These are phyloP conservation scores for Arabis hirsuta DNA, from an alignment of 345 rosid species.

Conservation along the genomic window DNA sequence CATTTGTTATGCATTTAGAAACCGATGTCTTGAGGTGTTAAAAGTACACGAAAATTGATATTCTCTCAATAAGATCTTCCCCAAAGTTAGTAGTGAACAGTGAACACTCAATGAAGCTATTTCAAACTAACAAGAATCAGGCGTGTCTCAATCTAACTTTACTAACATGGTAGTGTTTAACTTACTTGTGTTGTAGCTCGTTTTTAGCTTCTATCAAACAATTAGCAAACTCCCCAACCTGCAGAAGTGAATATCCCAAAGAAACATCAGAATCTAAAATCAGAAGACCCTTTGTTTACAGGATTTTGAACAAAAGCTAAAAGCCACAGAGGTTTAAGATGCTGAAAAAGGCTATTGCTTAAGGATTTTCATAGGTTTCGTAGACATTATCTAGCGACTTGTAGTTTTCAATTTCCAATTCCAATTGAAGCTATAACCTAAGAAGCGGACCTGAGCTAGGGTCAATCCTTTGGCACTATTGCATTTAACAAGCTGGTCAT, in stretches of 20 bases:
- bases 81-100: not conserved
- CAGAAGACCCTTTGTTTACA: no score
- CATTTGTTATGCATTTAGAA: conserved; percentile 4
- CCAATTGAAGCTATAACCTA: not conserved
- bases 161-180: conserved; percentile 6
- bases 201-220: conserved; percentile 77
- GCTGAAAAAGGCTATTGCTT: no score
- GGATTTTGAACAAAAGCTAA: no score
- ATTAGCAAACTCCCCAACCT: conserved; percentile 89
- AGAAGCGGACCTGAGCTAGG: conserved; percentile 65
- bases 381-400: no score
- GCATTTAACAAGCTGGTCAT: conserved; percentile 77
- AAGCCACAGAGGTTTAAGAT: no score
- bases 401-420: not conserved
- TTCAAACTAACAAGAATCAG: conserved; percentile 2
- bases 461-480: conserved; percentile 72
- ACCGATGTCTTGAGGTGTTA: not conserved
- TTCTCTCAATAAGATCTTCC: conserved; percentile 11
- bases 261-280: conserved; percentile 21
- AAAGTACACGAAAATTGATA: conserved; percentile 7
- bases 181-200: conserved; percentile 88
- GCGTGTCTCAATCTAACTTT: not conserved
- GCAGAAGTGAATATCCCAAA: conserved; percentile 33
- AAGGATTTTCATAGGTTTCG: no score
- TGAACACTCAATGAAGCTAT: not conserved